Evolutionary conservation across 2,329 filamentous ascomycete species (phyloP), one percentile per base, ranked within the genome.

Genomic region (Claviceps digitariae): DNA sequence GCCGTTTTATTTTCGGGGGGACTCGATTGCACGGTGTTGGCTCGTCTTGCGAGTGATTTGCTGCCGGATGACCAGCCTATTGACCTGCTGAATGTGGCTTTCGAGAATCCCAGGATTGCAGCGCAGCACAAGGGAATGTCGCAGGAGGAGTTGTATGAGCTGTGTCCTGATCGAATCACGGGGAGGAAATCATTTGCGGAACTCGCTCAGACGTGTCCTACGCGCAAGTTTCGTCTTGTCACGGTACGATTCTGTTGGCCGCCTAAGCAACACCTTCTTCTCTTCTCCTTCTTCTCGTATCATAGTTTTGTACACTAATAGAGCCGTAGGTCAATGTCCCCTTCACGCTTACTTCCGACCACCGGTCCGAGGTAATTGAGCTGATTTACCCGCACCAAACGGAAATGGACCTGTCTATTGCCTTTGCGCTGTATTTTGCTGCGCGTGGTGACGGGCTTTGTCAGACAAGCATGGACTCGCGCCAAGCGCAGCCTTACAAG

Each of bases 331-430:
- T 96, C 53, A 85, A 98, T 62, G 74, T 98, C 29, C 86, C 91
- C 0, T 96, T 91, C 64, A 64, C 74, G 6, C 86, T 94, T 60
- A 86, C 84, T 0, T 64, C 83, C 45, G 74, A 76, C 2, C 86
- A 95, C 61, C 81, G 87, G 56, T 63, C 76, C 3, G 76, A 76
- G 27, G 79, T 98, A 21, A 78, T 90, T 40, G 76, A 80, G 2
- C 74, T 98, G 20, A 96, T 98, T 66, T 77, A 86, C 60, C 93
- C 93, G 0, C 93, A 98, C 68, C 91, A 95, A 59, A 98, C 93
- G 0, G 93, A 98, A 68, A 98, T 98, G 93, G 93, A 98, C 62
- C 75, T 98, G 1, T 98, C 93, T 3, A 98, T 98, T 61, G 86
- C 87, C 0, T 85, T 80, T 60, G 93, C 93, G 0, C 74, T 98